Percentiles rank a stretch among this genome's conserved stretches.
Evolutionary conservation across 2,329 filamentous ascomycete genomes (phyloP).

Genomic region (Fusarium sambucinum): DNA sequence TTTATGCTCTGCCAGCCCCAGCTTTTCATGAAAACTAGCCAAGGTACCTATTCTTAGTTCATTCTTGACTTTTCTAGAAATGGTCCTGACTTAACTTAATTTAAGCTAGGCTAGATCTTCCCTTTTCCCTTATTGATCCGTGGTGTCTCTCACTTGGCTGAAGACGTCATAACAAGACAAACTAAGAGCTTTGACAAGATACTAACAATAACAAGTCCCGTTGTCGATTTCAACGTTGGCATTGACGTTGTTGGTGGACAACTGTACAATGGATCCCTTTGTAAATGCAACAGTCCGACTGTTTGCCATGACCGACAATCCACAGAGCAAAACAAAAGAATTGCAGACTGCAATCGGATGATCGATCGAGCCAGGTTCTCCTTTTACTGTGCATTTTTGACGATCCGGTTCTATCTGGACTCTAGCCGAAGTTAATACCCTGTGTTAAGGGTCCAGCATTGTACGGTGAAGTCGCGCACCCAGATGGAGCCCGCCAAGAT

Average conservation of each 20-base stretch:
- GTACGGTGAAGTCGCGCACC: not conserved
- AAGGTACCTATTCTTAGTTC: not conserved
- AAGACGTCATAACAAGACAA: conserved; percentile 17
- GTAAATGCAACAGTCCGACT: conserved; percentile 3
- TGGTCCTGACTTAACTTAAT: not conserved
- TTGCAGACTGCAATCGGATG: not conserved
- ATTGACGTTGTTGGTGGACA: not conserved
- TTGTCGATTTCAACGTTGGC: not conserved
- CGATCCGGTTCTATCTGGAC: not conserved
- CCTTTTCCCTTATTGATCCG: conserved; percentile 1
- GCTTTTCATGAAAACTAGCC: not conserved
- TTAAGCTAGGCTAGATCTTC: not conserved
- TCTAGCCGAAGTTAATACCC: conserved; percentile 4
- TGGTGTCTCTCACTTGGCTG: conserved; percentile 4
- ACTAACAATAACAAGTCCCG: not conserved
- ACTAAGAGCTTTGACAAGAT: not conserved
- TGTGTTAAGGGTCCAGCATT: conserved; percentile 10
- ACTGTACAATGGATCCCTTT: conserved; percentile 2
- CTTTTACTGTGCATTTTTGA: not conserved
- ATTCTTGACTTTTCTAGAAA: conserved; percentile 26
- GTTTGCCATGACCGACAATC: not conserved
- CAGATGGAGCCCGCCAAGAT: conserved; percentile 7
- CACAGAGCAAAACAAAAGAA: not conserved
- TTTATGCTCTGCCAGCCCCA: conserved; percentile 7
- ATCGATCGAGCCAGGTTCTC: conserved; percentile 13